Evolutionary conservation across 2,329 filamentous ascomycete genomes (phyloP), one percentile per base, ranked within the genome.

Genomic region (Zarea fungicola): DNA sequence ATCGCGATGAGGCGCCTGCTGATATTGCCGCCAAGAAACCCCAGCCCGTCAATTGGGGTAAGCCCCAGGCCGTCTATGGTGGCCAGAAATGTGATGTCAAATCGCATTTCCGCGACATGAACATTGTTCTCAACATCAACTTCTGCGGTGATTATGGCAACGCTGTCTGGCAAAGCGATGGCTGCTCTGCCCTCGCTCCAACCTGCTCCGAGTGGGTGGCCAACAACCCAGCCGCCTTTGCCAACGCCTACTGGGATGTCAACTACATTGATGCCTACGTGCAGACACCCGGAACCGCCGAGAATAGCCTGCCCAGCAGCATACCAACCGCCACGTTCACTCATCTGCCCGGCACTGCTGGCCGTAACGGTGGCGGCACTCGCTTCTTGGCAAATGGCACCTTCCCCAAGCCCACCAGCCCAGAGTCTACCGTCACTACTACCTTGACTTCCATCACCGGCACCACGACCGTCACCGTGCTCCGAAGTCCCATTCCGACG

Each of bases 121-220:
- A 80, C 55, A 78, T 95, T 49, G 82, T 88, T 34, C 77, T 90
- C 57, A 83, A 89, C 60, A 90, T 82, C 36, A 67, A 84, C 21
- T 86, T 89, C 63, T 90, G 86, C 60, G 86, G 85, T 25, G 77
- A 81, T 57, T 88, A 84, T 75, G 84, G 84, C 2, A 81, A 62
- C 25, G 58, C 58, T 2, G 53, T 61, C 21, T 71, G 68, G 69
- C 60, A 58, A 10, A 45, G 26, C 49, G 16, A 35, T 14, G 44
- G 43, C 7, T 51, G 49, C 34, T n/a, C 37, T 11, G 32, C 44
- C 6, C 28, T 43, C 10, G 42, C 44, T 25, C 57, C 65, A 9
- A 68, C 66, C 7, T 71, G 68, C 53, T 54, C 62, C 19, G 68
- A 75, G 45, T 77, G 67, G 54, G 75, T 78, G 10, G 72, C 68